Conservation (phyloP, 345 rosid species). For the Corchorus olitorius region DNA sequence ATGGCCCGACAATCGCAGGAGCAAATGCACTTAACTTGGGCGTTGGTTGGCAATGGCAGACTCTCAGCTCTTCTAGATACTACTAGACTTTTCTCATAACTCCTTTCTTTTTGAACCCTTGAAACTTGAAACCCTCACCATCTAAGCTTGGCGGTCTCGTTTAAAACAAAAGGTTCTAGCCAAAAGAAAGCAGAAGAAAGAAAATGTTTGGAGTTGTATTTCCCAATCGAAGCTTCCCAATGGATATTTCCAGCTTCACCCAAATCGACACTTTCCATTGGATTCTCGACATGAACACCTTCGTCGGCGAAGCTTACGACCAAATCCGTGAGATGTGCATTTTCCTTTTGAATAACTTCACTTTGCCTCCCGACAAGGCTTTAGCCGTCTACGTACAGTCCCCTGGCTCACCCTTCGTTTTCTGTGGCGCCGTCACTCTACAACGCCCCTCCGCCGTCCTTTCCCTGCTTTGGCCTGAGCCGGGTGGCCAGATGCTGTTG, state of each 20-base stretch:
- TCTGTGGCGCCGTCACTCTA: conserved; percentile 80
- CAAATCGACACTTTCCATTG: conserved; percentile 94
- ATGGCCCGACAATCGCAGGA: too few species aligned
- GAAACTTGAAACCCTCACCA: not conserved
- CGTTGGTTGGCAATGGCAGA: not conserved
- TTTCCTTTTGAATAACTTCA: conserved; percentile 74
- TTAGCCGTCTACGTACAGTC: conserved; percentile 92
- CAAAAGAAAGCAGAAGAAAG: too few species aligned
- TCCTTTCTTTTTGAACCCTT: not conserved
- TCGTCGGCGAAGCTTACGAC: conserved; percentile 92
- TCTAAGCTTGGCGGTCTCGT: not conserved
- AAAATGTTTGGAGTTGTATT: conserved; percentile 92
- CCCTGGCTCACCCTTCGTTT: conserved; percentile 81
- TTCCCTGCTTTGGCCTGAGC: conserved; percentile 86
- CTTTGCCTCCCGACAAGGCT: conserved; percentile 87
- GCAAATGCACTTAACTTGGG: not conserved
- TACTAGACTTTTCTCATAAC: not conserved
- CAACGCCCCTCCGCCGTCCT: conserved; percentile 86
- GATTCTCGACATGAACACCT: conserved; percentile 96
- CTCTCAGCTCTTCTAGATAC: not conserved
- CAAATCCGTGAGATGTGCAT: conserved; percentile 83
- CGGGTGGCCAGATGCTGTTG: conserved; percentile 66
- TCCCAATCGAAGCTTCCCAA: conserved; percentile 94
- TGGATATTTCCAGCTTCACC: conserved; percentile 82
- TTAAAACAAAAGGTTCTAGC: too few species aligned